These are phyloP conservation scores for Pezicula radicicola DNA, from an alignment of 2,329 filamentous ascomycete genomes.

Conservation along the genomic window DNA sequence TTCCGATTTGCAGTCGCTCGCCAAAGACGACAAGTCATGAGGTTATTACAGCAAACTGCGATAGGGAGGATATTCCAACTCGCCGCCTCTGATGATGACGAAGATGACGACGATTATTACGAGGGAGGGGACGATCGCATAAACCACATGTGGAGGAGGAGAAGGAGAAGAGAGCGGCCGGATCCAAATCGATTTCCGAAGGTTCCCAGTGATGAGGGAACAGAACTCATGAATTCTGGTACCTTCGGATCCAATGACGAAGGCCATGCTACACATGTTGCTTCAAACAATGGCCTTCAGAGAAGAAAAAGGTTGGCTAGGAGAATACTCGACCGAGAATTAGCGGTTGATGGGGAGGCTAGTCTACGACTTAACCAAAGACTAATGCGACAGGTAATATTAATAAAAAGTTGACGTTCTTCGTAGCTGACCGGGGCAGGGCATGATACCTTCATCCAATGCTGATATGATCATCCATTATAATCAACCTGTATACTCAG, in stretches of 20 bases:
- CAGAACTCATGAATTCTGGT: constrained; percentile 77
- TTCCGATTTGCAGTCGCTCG: constrained; percentile 19
- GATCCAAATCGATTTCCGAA: constrained; percentile 70
- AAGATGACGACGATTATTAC: constrained; percentile 12
- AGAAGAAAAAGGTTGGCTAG: constrained; percentile 58
- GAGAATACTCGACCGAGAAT: constrained; percentile 75
- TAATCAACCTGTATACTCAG: constrained; percentile 83
- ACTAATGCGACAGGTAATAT: constrained; percentile 64
- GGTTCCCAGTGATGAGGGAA: constrained; percentile 76
- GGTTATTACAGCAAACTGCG: constrained; percentile 18
- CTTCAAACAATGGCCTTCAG: constrained; percentile 36
- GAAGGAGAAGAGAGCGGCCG: constrained; percentile 37
- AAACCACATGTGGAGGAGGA: constrained; percentile 39
- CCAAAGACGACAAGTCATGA: constrained; percentile 17
- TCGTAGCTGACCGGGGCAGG: constrained; percentile 37
- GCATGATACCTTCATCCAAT: constrained; percentile 71
- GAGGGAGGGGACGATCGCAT: constrained; percentile 16
- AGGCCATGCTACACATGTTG: constrained; percentile 45
- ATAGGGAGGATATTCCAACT: constrained; percentile 18
- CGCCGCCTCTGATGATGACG: constrained; percentile 6
- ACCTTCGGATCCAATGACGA: constrained; percentile 72
- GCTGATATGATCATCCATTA: constrained; percentile 89
- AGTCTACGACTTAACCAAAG: constrained; percentile 58
- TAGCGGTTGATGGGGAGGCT: constrained; percentile 64
- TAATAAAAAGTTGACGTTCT: not conserved